Percentiles rank a stretch among this genome's conserved stretches.
Evolutionary conservation across 2,329 filamentous ascomycete species (phyloP).

Genomic region (Rutstroemia sp.): DNA sequence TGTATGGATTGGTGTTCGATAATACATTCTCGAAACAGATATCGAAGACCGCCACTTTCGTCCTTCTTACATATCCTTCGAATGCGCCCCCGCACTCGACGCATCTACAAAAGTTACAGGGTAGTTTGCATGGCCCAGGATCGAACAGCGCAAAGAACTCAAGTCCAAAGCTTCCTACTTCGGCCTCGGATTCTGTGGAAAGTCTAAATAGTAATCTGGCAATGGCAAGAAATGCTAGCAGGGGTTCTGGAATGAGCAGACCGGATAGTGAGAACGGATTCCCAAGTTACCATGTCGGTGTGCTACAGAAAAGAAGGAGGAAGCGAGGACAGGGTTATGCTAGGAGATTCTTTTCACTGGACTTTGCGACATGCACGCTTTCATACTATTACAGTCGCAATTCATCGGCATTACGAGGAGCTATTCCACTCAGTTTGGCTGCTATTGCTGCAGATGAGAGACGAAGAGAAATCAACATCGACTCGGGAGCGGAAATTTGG

Average conservation of each 20-base stretch:
- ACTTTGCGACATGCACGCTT: slow-evolving; percentile 87
- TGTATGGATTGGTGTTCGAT: slow-evolving; percentile 96
- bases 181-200: slow-evolving; percentile 49
- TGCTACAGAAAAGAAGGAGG: slow-evolving; percentile 79
- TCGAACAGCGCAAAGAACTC: slow-evolving; percentile 38
- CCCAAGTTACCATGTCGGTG: slow-evolving; percentile 68
- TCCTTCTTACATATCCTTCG: slow-evolving; percentile 88
- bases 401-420: slow-evolving; percentile 83
- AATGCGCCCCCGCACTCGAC: slow-evolving; percentile 68
- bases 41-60: slow-evolving; percentile 91
- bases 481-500: slow-evolving; percentile 96
- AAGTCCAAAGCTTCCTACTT: slow-evolving; percentile 39
- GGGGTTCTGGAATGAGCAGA: slow-evolving; percentile 45
- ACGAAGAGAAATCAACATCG: slow-evolving; percentile 86
- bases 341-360: slow-evolving; percentile 88
- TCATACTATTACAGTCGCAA: slow-evolving; percentile 96
- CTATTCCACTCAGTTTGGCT: slow-evolving; percentile 85
- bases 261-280: slow-evolving; percentile 39
- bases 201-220: slow-evolving; percentile 48
- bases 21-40: slow-evolving; percentile 97
- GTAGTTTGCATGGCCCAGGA: slow-evolving; percentile 30
- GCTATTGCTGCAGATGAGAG: slow-evolving; percentile 86
- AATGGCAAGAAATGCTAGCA: slow-evolving; percentile 24
- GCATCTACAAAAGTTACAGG: slow-evolving; percentile 54
- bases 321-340: slow-evolving; percentile 94